phyloP scores from a whole-genome alignment of 139 green algal genomes.

The Chlorella sp. region DNA sequence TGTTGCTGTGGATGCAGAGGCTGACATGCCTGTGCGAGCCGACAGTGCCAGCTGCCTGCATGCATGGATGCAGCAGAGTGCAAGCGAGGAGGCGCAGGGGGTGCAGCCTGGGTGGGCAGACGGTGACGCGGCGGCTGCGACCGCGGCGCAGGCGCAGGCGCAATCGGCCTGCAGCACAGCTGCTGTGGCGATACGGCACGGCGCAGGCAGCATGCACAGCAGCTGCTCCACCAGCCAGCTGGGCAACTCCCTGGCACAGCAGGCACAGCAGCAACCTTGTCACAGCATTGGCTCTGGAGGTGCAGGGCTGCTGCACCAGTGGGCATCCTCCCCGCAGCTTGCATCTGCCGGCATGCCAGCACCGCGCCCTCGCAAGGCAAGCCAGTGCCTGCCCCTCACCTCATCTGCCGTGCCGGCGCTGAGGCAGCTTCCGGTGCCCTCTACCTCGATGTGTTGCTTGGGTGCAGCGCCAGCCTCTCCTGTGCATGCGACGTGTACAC shows the following conservation, averaged over 20 bases:
- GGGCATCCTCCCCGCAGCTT: neutral
- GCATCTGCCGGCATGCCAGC: neutral
- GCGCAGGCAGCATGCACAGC: neutral
- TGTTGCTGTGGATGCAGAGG: neutral
- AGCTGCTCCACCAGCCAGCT: slow-evolving; percentile 9
- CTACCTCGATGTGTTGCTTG: neutral
- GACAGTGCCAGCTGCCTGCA: slow-evolving; percentile 39
- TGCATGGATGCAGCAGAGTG: slow-evolving; percentile 11
- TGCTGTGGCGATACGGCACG: neutral
- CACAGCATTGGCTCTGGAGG: neutral
- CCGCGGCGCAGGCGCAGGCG: neutral
- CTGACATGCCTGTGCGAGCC: neutral
- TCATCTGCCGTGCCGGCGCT: no score
- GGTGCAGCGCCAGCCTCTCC: neutral
- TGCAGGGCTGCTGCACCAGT: neutral
- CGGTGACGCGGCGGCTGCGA: neutral
- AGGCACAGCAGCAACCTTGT: neutral
- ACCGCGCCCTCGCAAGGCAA: slow-evolving; percentile 14
- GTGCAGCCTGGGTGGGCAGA: neutral
- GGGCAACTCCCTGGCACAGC: neutral
- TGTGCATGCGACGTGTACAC: no score
- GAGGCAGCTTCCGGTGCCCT: no score
- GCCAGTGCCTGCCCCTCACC: neutral
- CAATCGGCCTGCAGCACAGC: neutral
- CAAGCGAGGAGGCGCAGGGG: neutral